Base-by-base conservation (phyloP, 192 early-diverging fungal genomes). In the Hyaloraphidium curvatum region DNA sequence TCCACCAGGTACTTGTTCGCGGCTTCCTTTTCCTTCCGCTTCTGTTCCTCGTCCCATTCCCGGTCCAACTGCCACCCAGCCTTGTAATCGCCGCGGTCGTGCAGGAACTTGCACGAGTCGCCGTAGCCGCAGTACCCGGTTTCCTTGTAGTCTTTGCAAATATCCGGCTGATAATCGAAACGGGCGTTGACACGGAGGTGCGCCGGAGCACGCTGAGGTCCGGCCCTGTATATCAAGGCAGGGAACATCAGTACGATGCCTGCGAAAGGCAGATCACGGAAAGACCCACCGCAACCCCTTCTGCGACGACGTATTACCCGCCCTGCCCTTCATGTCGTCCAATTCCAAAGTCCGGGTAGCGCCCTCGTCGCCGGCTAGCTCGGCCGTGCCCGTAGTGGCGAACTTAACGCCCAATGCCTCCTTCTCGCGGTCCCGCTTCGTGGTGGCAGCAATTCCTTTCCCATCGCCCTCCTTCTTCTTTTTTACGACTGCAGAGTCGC, bases 101-200 rank as follows among this genome's bases (percentile, higher is more conserved):
- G 95, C 70, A 99, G 80, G 59, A 92, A 99, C 29, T 82, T 87
- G 67, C 95, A 99, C 17, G 81, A 86, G 64, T 99, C 95, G 39
- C 95, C 95, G 67, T 87, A 99, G 25, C 95, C 95, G 65, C 95
- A 99, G 64, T 75, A 88, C 35, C 88, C 87, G 7, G 84, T 89
- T 50, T 84, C 79, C 53, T 95, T 95, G 71, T 96, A 99, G 71
- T 99, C 95, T 67, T 99, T 99, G 73, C 95, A 99, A 25, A 99
- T 76, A 56, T 91, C 91, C 22, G 90, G 90, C 64, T 94, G 88
- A 63, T 96, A 99, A 67, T 99, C 95, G 56, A 99, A 86, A 27
- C 86, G 75, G 39, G 72, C 72, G 21, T 81, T 79, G 2, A 90
- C 80, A 53, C 87, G 76, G 26, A 90, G 74, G 58, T 86, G 80